These are phyloP conservation scores for Xerophyta viscosa DNA, from an alignment of 106 monocot genomes.

Conservation along the genomic window DNA sequence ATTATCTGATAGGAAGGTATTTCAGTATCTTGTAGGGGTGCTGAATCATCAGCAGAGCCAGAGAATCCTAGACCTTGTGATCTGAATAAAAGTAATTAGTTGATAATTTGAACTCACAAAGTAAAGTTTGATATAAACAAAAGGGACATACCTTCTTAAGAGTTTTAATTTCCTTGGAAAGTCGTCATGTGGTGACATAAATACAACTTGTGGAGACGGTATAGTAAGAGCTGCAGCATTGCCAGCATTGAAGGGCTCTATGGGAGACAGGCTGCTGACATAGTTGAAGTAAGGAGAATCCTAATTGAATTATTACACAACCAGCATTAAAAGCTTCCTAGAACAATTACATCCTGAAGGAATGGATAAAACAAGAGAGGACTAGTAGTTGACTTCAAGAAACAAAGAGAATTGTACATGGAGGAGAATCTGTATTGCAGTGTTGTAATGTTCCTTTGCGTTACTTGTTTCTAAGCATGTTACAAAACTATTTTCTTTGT, in stretches of 20 bases:
- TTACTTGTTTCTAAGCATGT: no score
- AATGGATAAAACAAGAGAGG: no score
- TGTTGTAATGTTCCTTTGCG: no score
- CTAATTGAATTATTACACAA: no score
- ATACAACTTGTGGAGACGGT: conserved; percentile 39
- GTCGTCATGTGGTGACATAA: conserved; percentile 29
- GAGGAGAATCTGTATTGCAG: no score
- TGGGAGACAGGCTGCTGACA: conserved; percentile 36
- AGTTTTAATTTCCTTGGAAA: conserved; percentile 9
- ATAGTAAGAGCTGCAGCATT: conserved; percentile 19
- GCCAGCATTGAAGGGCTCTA: conserved; percentile 14
- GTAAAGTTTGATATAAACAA: no score
- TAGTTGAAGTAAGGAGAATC: conserved; percentile 36
- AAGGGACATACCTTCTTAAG: conserved; percentile 37
- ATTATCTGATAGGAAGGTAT: conserved; percentile 1
- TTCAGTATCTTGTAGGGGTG: neutral
- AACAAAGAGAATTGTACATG: no score
- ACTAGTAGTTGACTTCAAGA: no score
- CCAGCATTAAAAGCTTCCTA: no score
- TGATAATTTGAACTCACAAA: no score
- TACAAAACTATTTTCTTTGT: no score
- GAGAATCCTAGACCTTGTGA: neutral
- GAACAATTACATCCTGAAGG: no score
- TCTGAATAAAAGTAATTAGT: conserved; percentile 18
- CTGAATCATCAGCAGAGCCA: neutral